Evolutionary conservation across 345 rosid species (phyloP), one percentile per base, ranked within the genome.

Genomic region (Aquilaria yunnanensis): DNA sequence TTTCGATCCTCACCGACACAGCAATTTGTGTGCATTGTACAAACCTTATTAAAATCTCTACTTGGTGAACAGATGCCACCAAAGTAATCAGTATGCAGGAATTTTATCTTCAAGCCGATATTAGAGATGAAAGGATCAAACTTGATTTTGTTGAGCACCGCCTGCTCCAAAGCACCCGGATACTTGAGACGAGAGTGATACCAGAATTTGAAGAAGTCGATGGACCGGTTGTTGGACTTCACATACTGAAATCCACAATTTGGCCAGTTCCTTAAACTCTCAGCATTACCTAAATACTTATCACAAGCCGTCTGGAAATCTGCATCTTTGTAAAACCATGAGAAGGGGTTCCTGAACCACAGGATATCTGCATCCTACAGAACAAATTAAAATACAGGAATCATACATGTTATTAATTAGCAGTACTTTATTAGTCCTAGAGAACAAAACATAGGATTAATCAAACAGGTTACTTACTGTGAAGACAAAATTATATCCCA

Each of bases 261-360:
- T 2, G 81, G 85, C 12, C 12, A 12, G 43, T 85, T 88, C 3
- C 58, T 62, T 49, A 47, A 54, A 57, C 72, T 67, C 3, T 32
- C 49, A 11, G 90, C 65, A 33, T 75, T 61, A 29, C 86, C 86
- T 0, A 3, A 3, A 61, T 73, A 84, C 23, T 51, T 5, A 56
- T 88, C 96, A 49, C 96, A 88, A 0, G 96, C 92, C 55, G 85
- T 83, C 47, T 88, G 96, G 23, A 88, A 88, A 71, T 88, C 96
- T 16, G 65, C 85, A 41, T 75, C 69, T 5, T 65, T 63, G n/a
- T 72, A 73, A 57, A 88, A 79, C 47, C 70, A 74, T 23, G 79
- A 81, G 63, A 88, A 88, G 37, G 96, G 96, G 70, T 82, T 69
- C 34, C 73, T 77, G 29, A 85, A 74, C 96, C 96, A 88, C 82